Evolutionary conservation across 495 filamentous ascomycete genomes (phyloP).

Genomic region (Penicillium samsonianum): DNA sequence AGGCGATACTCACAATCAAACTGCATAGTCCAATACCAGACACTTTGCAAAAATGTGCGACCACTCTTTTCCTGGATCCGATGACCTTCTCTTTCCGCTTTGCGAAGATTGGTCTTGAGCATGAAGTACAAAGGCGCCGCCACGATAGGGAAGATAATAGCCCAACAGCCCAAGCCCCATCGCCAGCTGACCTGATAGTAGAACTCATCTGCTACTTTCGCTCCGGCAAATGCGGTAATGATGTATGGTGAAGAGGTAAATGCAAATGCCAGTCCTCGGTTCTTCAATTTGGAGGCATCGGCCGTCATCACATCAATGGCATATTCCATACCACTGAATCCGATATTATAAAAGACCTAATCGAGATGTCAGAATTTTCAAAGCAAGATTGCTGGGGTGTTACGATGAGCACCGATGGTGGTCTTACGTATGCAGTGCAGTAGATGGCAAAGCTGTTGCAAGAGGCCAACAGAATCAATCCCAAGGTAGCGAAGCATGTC

Average conservation of each 20-base stretch:
- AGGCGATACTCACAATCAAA: constrained; percentile 23
- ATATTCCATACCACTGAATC: constrained; percentile 54
- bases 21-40: constrained; percentile 23
- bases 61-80: constrained; percentile 30
- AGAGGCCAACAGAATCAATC: constrained; percentile 49
- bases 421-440: constrained; percentile 41
- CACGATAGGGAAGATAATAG: constrained; percentile 55
- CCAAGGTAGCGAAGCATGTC: constrained; percentile 34
- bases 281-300: constrained; percentile 57
- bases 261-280: constrained; percentile 57
- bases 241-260: constrained; percentile 60
- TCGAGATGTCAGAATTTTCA: too few species aligned
- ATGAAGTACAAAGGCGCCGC: constrained; percentile 45
- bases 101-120: constrained; percentile 49
- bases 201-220: constrained; percentile 46
- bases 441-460: constrained; percentile 48
- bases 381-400: too few species aligned
- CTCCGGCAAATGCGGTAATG: constrained; percentile 54
- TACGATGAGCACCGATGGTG: too few species aligned
- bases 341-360: constrained; percentile 51
- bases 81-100: constrained; percentile 48
- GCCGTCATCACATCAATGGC: constrained; percentile 55
- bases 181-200: constrained; percentile 49
- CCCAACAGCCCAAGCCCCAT: constrained; percentile 61
- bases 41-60: constrained; percentile 18